phyloP scores from a whole-genome alignment of 208 protist species.

The Wallacemonas sp. region DNA sequence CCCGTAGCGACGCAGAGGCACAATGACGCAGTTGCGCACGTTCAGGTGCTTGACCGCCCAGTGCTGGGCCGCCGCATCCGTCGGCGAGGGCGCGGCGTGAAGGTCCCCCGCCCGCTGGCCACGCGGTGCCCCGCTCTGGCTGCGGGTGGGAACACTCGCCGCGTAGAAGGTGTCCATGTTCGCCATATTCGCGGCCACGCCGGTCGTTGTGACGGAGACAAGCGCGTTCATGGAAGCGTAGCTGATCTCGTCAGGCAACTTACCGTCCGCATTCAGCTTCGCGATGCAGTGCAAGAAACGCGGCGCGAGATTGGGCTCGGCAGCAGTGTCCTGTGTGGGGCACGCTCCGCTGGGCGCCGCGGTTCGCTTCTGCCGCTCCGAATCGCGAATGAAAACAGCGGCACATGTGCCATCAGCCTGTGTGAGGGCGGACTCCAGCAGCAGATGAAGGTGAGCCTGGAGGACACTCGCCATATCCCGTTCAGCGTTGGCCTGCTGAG shows the following conservation, averaged over 20 bases:
- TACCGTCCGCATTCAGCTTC: slow-evolving; percentile 37
- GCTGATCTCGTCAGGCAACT: slow-evolving; percentile 56
- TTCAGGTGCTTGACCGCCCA: not conserved
- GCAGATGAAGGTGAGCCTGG: slow-evolving; percentile 62
- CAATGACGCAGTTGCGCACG: slow-evolving; percentile 8
- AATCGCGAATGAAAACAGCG: slow-evolving; percentile 57
- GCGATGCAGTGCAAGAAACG: slow-evolving; percentile 59
- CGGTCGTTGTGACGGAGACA: slow-evolving; percentile 47
- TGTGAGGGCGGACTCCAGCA: slow-evolving; percentile 57
- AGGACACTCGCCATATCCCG: slow-evolving; percentile 31
- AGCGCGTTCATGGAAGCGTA: slow-evolving; percentile 46
- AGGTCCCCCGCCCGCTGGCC: not conserved
- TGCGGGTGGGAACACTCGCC: not conserved
- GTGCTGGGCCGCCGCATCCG: not conserved
- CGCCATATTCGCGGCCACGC: slow-evolving; percentile 64
- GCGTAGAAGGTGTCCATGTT: slow-evolving; percentile 12
- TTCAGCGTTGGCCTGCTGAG: slow-evolving; percentile 11
- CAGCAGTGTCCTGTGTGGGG: not conserved
- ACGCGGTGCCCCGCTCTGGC: not conserved
- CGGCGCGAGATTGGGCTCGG: not conserved
- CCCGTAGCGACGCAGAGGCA: slow-evolving; percentile 14
- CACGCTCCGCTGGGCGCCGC: not conserved
- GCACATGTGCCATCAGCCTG: slow-evolving; percentile 44
- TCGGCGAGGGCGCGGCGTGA: not conserved
- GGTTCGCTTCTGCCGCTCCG: too few relatives aligned